Evolutionary conservation across 129 eudicot genomes (phyloP), one percentile per base, ranked within the genome.

Genomic region (Escallonia rubra): DNA sequence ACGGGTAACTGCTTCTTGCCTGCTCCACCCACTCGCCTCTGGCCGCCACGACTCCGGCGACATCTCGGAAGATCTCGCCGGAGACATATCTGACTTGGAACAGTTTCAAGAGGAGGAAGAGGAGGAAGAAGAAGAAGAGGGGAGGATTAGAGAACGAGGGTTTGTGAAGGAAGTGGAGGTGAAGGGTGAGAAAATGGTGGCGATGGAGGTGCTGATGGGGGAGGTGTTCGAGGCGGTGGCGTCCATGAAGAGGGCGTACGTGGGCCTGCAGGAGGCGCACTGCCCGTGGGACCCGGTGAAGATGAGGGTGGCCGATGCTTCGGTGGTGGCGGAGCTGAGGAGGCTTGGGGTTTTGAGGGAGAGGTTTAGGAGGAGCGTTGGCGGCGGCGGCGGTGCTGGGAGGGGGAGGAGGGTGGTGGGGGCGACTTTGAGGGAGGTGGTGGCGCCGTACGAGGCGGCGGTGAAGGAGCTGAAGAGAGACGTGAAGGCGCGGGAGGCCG

Each of bases 361-460:
- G 82, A 91, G 87, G 67, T 88, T 83, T 73, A 60, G 85, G 83
- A 82, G 75, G n/a, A 43, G 53, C 41, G 68, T 63, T 43, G 77
- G 73, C 43, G 74, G 61, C 0, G 64, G 73, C 45, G 76, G 74
- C 3, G 69, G 74, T 7, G 74, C 50, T 38, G 76, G 67, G 67
- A 61, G 83, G 56, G 57, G 72, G 81, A 48, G 77, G 74, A 74
- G 68, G 64, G 47, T 72, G 67, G 80, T 82, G 65, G 79, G 61
- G 54, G 84, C 84, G 63, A 66, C 82, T 59, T 55, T 88, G 63
- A 64, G 85, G 74, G 98, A 88, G 59, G 87, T 76, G 85, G 91
- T 88, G 74, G 85, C 97, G 63, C 96, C 97, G 64, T 91, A 91
- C 43, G 97, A 91, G 80, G 85, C 88, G 39, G 88, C 86, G 58